These are phyloP conservation scores for Periglandula ipomoeae DNA, from an alignment of 2,329 filamentous ascomycete genomes.

Conservation along the genomic window DNA sequence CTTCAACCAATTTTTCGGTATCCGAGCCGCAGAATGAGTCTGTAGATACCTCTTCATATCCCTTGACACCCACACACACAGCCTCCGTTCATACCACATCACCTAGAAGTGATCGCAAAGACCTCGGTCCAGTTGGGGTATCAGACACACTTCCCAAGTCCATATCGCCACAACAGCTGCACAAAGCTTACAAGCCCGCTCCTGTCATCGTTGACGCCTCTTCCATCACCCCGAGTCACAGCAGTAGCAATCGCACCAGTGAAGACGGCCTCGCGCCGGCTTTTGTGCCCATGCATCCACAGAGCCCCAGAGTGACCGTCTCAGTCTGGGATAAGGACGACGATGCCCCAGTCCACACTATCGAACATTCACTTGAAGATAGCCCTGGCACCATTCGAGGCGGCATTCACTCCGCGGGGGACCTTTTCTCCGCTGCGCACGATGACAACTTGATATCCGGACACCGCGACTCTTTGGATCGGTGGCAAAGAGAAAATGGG, in stretches of 20 bases:
- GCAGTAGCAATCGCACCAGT: conserved; percentile 39
- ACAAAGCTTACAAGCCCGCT: conserved; percentile 28
- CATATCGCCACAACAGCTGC: conserved; percentile 32
- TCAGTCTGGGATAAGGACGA: conserved; percentile 44
- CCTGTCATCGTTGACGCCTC: conserved; percentile 20
- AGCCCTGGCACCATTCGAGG: conserved; percentile 26
- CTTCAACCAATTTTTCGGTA: conserved; percentile 4
- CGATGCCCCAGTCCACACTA: conserved; percentile 24
- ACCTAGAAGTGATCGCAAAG: conserved; percentile 26
- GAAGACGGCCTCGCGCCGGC: conserved; percentile 36
- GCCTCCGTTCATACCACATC: conserved; percentile 38
- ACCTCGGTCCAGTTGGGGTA: conserved; percentile 15
- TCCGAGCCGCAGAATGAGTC: conserved; percentile 7
- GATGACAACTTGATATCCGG: conserved; percentile 12
- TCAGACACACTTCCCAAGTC: conserved; percentile 22
- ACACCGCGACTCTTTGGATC: conserved; percentile 30
- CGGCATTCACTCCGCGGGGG: conserved; percentile 29
- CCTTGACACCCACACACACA: conserved; percentile 43
- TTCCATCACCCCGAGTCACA: conserved; percentile 41
- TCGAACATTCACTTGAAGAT: conserved; percentile 32
- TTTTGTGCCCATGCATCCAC: conserved; percentile 31
- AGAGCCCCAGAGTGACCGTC: conserved; percentile 47
- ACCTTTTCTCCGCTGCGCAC: conserved; percentile 23
- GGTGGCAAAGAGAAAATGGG: conserved; percentile 29
- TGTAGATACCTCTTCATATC: conserved; percentile 25